These are phyloP conservation scores for Erodium maritimum DNA, from an alignment of 345 rosid species.

Conservation along the genomic window DNA sequence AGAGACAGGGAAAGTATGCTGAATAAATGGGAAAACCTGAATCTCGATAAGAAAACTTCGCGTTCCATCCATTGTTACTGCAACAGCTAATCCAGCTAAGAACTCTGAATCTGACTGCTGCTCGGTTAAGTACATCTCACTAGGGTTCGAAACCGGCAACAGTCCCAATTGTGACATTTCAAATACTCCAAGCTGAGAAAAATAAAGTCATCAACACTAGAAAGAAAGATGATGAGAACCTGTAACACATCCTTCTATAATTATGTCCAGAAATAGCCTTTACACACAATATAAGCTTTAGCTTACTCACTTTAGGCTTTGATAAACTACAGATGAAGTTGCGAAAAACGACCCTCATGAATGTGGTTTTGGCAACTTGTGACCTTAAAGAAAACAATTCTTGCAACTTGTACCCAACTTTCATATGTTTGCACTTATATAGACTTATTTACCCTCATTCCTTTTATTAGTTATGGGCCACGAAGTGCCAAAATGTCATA, in stretches of 20 bases:
- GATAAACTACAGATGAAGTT: no score
- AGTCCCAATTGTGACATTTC: conserved; percentile 79
- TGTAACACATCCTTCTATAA: no score
- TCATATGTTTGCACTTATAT: no score
- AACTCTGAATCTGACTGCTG: conserved; percentile 60
- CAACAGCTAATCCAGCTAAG: conserved; percentile 83
- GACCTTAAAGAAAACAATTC: no score
- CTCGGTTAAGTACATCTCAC: conserved; percentile 71
- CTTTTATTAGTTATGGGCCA: no score
- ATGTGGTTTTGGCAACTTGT: no score
- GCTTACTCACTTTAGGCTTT: no score
- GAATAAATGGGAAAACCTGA: conserved; percentile 45
- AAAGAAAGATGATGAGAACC: not conserved
- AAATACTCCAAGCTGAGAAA: conserved; percentile 76
- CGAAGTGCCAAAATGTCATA: no score
- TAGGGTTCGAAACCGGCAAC: conserved; percentile 62
- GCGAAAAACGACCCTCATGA: no score
- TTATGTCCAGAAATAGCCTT: not conserved
- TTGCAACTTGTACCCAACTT: no score
- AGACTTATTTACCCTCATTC: no score
- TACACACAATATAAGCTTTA: not conserved
- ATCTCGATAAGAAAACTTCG: conserved; percentile 78
- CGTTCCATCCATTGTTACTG: conserved; percentile 85
- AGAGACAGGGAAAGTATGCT: not conserved
- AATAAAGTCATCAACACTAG: conserved; percentile 1